Conservation (phyloP, 768 basidiomycete species). For the Trametes maxima region DNA sequence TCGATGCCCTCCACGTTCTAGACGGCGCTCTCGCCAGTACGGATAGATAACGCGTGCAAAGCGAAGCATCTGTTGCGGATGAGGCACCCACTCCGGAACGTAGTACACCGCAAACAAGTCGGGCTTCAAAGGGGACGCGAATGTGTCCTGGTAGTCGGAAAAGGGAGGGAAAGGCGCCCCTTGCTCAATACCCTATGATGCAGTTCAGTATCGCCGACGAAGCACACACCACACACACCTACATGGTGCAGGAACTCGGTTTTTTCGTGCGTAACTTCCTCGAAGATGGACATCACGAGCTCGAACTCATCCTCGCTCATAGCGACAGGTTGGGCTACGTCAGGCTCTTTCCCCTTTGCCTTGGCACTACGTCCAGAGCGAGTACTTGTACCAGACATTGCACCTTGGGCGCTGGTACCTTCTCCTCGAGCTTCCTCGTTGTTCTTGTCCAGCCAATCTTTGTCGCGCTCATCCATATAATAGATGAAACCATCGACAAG, state of each 20-base stretch:
- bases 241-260: constrained; percentile 91
- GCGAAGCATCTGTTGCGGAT: constrained; percentile 60
- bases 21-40: constrained; percentile 86
- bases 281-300: constrained; percentile 91
- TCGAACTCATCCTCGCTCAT: constrained; percentile 95
- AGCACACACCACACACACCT: constrained; percentile 36
- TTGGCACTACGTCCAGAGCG: constrained; percentile 71
- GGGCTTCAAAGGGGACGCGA: constrained; percentile 59
- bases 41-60: constrained; percentile 78
- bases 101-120: constrained; percentile 69
- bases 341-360: constrained; percentile 84
- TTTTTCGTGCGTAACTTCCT: constrained; percentile 87
- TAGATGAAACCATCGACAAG: constrained; percentile 82
- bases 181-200: constrained; percentile 57
- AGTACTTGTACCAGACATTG: constrained; percentile 56
- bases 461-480: constrained; percentile 95
- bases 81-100: constrained; percentile 70
- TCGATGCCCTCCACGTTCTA: constrained; percentile 76
- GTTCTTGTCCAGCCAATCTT: constrained; percentile 91
- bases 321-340: constrained; percentile 58
- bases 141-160: constrained; percentile 69
- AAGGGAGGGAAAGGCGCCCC: constrained; percentile 74
- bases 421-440: constrained; percentile 86
- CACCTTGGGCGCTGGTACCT: constrained; percentile 79
- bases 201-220: constrained; percentile 7